Conservation (phyloP, 257 asterid species). For the Solanum lycopersicoides region DNA sequence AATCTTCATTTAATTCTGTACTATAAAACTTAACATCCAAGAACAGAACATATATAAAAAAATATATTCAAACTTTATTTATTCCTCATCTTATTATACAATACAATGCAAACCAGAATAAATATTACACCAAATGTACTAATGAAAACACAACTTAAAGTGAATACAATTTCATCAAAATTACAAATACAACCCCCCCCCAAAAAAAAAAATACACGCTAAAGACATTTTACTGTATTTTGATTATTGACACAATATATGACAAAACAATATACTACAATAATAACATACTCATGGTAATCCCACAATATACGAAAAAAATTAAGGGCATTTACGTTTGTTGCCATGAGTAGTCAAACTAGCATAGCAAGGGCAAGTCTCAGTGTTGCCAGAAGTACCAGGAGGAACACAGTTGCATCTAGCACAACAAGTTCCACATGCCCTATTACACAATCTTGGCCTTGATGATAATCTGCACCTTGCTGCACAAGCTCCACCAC, state of each 20-base stretch:
- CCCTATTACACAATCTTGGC: constrained; percentile 20
- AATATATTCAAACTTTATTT: background rate
- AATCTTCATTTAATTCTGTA: background rate
- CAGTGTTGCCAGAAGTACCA: constrained; percentile 26
- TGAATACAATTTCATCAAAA: background rate
- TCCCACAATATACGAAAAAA: background rate
- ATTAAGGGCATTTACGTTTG: constrained; percentile 22
- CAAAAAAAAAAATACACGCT: background rate
- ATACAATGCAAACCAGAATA: background rate
- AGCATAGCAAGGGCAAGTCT: constrained; percentile 21
- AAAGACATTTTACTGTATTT: background rate
- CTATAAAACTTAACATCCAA: background rate
- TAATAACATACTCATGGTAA: background rate
- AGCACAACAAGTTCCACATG: constrained; percentile 30
- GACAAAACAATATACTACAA: background rate
- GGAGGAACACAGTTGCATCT: constrained; percentile 33
- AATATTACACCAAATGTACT: background rate
- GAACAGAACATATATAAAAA: background rate
- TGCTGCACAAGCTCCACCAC: constrained; percentile 15
- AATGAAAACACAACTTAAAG: background rate
- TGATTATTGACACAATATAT: background rate
- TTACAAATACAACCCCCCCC: background rate
- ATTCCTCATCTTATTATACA: background rate
- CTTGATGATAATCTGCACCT: constrained; percentile 21
- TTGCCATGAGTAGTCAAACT: constrained; percentile 19